Conservation (phyloP, 176 grass and related monocot genomes). For the Zizania latifolia region DNA sequence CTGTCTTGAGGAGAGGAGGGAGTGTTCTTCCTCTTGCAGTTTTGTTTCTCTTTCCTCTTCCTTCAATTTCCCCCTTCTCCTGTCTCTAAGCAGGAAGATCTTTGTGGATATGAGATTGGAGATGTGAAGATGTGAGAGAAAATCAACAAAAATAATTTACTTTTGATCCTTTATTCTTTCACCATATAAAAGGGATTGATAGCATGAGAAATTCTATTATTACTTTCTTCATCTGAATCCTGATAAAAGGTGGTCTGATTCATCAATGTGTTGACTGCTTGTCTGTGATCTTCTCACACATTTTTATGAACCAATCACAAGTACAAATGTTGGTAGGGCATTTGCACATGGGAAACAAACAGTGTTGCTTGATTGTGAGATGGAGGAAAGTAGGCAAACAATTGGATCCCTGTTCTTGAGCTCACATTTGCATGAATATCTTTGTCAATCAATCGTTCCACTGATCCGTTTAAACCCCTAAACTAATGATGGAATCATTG, state of each 20-base stretch:
- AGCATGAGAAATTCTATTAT: neutral
- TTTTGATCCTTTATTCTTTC: constrained; percentile 31
- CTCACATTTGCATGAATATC: constrained; percentile 7
- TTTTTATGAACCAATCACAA: constrained; percentile 14
- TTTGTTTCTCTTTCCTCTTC: constrained; percentile 27
- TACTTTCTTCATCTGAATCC: neutral
- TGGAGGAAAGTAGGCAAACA: constrained; percentile 1
- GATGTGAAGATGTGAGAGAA: constrained; percentile 25
- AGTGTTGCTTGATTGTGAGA: neutral
- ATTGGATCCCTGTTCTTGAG: neutral
- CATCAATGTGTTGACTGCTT: constrained; percentile 11
- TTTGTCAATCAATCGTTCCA: neutral
- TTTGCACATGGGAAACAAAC: constrained; percentile 12
- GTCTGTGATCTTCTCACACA: constrained; percentile 1
- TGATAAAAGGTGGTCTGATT: constrained; percentile 24
- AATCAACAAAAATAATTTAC: constrained; percentile 29
- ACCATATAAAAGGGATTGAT: neutral
- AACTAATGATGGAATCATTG: constrained; percentile 12
- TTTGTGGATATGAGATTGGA: constrained; percentile 47
- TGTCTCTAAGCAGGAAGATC: constrained; percentile 16
- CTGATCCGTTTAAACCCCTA: neutral
- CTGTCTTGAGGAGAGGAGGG: constrained; percentile 29
- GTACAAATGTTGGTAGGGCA: constrained; percentile 18
- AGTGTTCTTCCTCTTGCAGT: constrained; percentile 27
- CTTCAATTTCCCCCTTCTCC: neutral